These are phyloP conservation scores for Ustilago bromivora DNA, from an alignment of 1,284 basidiomycete genomes.

Conservation along the genomic window DNA sequence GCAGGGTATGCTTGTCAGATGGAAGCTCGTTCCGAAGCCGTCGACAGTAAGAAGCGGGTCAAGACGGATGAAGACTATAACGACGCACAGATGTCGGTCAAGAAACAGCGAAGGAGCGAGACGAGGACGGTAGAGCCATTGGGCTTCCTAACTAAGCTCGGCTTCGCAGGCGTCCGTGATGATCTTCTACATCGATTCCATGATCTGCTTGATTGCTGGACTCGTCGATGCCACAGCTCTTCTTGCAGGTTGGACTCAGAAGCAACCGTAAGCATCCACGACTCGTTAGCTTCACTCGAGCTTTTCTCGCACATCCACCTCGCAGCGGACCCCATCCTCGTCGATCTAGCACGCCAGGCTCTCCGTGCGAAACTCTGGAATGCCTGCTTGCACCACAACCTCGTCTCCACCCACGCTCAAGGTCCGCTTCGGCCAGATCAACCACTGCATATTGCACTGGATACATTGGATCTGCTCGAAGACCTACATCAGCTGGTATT, in stretches of 20 bases:
- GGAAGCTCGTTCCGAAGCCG: slow-evolving; percentile 5
- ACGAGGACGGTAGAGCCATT: slow-evolving; percentile 5
- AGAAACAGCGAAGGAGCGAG: slow-evolving; percentile 4
- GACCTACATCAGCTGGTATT: slow-evolving; percentile 36
- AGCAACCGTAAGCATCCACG: slow-evolving; percentile 23
- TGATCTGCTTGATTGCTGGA: slow-evolving; percentile 17
- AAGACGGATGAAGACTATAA: slow-evolving; percentile 8
- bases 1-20: slow-evolving; percentile 37
- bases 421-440: slow-evolving; percentile 35
- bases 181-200: slow-evolving; percentile 12
- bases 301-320: background rate
- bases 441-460: slow-evolving; percentile 44
- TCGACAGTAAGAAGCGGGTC: slow-evolving; percentile 12
- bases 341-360: slow-evolving; percentile 40
- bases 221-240: slow-evolving; percentile 1
- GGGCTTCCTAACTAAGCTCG: slow-evolving; percentile 21
- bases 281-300: slow-evolving; percentile 29
- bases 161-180: slow-evolving; percentile 17
- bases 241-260: slow-evolving; percentile 10
- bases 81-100: background rate
- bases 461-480: slow-evolving; percentile 46
- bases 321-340: slow-evolving; percentile 25
- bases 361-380: slow-evolving; percentile 36
- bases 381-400: slow-evolving; percentile 31
- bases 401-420: slow-evolving; percentile 16